phyloP scores from a whole-genome alignment of 78 protist genomes.

The Salpingoeca rosetta region DNA sequence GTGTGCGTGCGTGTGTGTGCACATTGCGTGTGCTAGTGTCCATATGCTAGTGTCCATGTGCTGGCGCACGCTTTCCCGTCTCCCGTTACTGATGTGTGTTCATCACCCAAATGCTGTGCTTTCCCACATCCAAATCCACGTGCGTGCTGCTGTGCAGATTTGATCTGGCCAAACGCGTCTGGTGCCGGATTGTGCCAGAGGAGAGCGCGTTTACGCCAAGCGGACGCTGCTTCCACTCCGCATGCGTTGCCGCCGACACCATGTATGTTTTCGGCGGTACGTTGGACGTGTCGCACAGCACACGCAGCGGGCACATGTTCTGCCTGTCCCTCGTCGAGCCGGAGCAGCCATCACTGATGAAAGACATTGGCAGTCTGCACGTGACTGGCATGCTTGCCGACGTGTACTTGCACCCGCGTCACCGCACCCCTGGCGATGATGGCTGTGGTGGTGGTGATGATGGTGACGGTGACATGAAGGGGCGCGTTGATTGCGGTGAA shows the following conservation, averaged over 20 bases:
- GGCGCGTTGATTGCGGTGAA: no score
- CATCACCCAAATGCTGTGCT: no score
- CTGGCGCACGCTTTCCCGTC: neutral
- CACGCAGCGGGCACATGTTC: neutral
- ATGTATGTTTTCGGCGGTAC: neutral
- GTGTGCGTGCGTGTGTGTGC: no score
- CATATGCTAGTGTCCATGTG: neutral
- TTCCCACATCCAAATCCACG: neutral
- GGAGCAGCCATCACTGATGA: no score
- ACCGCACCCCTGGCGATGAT: no score
- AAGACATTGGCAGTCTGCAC: no score
- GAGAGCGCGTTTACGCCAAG: neutral
- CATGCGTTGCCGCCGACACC: neutral
- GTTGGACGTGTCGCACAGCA: neutral
- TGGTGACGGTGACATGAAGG: no score
- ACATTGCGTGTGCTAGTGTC: neutral
- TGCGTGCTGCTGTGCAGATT: neutral
- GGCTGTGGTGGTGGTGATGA: no score
- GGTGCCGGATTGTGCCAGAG: neutral
- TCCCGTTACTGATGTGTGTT: neutral
- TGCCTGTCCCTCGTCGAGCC: no score
- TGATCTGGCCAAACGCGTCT: neutral
- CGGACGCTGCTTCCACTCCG: slow-evolving; percentile 7
- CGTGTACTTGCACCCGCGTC: no score
- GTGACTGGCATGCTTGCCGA: no score